Conservation (phyloP, 306 rosid genomes). For the Vicia sativa region DNA sequence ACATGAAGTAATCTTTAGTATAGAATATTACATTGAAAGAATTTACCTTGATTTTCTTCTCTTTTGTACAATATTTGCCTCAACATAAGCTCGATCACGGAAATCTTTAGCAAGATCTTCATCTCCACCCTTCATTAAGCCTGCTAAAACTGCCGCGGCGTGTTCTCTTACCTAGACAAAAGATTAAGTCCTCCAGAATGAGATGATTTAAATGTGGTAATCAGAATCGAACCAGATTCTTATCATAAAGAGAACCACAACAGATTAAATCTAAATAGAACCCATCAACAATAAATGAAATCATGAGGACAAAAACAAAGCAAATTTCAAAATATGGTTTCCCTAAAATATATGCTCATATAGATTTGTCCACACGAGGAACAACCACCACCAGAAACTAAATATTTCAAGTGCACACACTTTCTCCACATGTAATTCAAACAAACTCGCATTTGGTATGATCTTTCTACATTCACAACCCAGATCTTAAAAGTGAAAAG, state of each 20-base stretch:
- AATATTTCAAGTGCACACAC: background rate
- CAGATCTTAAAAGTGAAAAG: slow-evolving; percentile 13
- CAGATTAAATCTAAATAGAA: slow-evolving; percentile 13
- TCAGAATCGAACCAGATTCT: background rate
- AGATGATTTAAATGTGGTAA: slow-evolving; percentile 31
- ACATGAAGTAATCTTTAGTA: slow-evolving; percentile 19
- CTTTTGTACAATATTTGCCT: slow-evolving; percentile 63
- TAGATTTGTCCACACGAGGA: slow-evolving; percentile 10
- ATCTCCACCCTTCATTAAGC: slow-evolving; percentile 98
- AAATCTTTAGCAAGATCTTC: slow-evolving; percentile 85
- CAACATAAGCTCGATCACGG: slow-evolving; percentile 76
- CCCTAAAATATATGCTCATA: slow-evolving; percentile 26
- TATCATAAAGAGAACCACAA: background rate
- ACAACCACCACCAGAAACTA: slow-evolving; percentile 17
- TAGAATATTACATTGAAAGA: background rate
- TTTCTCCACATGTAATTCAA: slow-evolving; percentile 26
- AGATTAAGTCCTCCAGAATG: slow-evolving; percentile 34
- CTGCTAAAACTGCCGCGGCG: slow-evolving; percentile 97
- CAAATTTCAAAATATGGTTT: slow-evolving; percentile 10
- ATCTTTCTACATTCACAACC: slow-evolving; percentile 20
- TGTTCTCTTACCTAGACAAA: slow-evolving; percentile 85
- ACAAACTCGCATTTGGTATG: slow-evolving; percentile 15
- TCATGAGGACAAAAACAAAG: slow-evolving; percentile 32
- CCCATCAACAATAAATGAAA: slow-evolving; percentile 18
- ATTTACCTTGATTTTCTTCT: slow-evolving; percentile 76